phyloP scores from a whole-genome alignment of 1,139 yeast genomes.

The Saccharomycopsis hybrid region DNA sequence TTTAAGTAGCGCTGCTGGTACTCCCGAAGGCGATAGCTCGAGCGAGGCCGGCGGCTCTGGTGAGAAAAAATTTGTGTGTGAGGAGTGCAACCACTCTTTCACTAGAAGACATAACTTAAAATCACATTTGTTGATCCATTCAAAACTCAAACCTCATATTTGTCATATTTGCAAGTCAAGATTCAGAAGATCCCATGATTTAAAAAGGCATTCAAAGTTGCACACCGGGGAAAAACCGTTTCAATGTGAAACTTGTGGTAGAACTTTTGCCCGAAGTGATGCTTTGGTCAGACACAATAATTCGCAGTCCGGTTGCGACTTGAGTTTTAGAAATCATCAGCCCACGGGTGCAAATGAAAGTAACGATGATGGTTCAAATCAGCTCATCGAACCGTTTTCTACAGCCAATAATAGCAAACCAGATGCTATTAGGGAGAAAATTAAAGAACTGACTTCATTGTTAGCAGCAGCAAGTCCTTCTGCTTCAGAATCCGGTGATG shows the following conservation, averaged over 20 bases:
- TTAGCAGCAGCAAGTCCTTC: neutral
- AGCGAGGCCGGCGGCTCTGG: neutral
- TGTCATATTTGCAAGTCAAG: conserved; percentile 59
- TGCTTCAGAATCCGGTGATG: too few species aligned
- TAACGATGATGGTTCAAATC: too few species aligned
- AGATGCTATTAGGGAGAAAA: too few species aligned
- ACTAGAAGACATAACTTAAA: conserved; percentile 71
- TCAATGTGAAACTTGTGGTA: conserved; percentile 53
- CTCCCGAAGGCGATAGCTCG: too few species aligned
- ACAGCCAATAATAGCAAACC: too few species aligned
- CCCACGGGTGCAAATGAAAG: too few species aligned
- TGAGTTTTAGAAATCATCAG: neutral
- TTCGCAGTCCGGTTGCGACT: conserved; percentile 21
- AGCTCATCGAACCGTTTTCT: too few species aligned
- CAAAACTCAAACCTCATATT: conserved; percentile 57
- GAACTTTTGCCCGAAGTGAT: conserved; percentile 71
- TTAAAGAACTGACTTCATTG: too few species aligned
- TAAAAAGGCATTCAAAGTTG: conserved; percentile 66
- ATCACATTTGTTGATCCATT: conserved; percentile 65
- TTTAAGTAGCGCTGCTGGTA: too few species aligned
- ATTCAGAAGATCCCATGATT: conserved; percentile 70
- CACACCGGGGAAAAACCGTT: conserved; percentile 76
- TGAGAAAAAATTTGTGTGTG: conserved; percentile 38
- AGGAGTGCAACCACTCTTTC: conserved; percentile 54
- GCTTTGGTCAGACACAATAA: conserved; percentile 64